Evolutionary conservation across 2,329 filamentous ascomycete species (phyloP).

Genomic region (Torrubiellomyces zombiae): DNA sequence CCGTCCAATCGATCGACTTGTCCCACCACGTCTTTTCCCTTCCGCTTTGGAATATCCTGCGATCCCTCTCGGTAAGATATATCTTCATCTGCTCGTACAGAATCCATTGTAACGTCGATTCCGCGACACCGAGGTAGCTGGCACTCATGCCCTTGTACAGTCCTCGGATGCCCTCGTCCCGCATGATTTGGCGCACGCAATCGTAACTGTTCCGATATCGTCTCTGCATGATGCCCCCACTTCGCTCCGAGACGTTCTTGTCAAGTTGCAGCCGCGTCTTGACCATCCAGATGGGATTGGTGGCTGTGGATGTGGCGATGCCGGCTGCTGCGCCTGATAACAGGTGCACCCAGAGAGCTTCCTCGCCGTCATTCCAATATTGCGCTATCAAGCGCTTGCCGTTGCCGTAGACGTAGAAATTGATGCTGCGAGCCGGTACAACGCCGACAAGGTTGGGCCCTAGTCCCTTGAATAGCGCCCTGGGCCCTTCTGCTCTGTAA

Average conservation of each 20-base stretch:
- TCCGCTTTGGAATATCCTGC: slow-evolving; percentile 37
- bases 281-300: slow-evolving; percentile 92
- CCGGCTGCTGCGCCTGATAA: slow-evolving; percentile 62
- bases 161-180: slow-evolving; percentile 63
- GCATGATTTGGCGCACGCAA: slow-evolving; percentile 67
- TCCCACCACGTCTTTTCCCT: slow-evolving; percentile 56
- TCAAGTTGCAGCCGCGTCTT: slow-evolving; percentile 89
- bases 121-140: slow-evolving; percentile 78
- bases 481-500: slow-evolving; percentile 63
- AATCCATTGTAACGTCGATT: slow-evolving; percentile 86
- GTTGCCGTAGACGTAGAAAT: slow-evolving; percentile 88
- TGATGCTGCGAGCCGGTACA: slow-evolving; percentile 77
- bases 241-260: slow-evolving; percentile 55
- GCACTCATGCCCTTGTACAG: slow-evolving; percentile 85
- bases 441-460: slow-evolving; percentile 83
- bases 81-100: slow-evolving; percentile 87
- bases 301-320: slow-evolving; percentile 74
- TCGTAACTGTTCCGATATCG: slow-evolving; percentile 80
- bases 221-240: slow-evolving; percentile 35
- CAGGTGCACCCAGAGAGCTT: slow-evolving; percentile 63
- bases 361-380: slow-evolving; percentile 52
- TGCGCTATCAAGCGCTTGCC: slow-evolving; percentile 69
- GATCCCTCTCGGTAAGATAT: slow-evolving; percentile 48
- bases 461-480: slow-evolving; percentile 83
- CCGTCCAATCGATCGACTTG: slow-evolving; percentile 57